phyloP scores from a whole-genome alignment of 2,329 filamentous ascomycete genomes.

The Penicillium sp. region DNA sequence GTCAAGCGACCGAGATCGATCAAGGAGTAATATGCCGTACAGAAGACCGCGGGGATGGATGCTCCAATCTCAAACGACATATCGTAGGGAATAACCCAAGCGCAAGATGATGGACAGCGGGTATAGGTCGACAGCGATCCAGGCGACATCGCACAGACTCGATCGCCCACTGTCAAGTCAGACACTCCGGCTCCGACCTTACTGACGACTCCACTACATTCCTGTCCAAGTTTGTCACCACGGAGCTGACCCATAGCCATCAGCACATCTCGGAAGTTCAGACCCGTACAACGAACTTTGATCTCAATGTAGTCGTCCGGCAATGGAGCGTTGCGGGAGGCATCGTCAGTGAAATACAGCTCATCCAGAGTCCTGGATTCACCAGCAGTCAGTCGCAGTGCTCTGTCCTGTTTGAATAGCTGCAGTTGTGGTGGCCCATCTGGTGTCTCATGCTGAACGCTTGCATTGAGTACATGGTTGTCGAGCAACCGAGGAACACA shows the following conservation, averaged over 20 bases:
- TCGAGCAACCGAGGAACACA: slow-evolving; percentile 23
- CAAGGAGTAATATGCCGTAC: slow-evolving; percentile 29
- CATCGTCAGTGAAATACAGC: slow-evolving; percentile 29
- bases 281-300: slow-evolving; percentile 18
- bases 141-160: slow-evolving; percentile 41
- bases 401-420: slow-evolving; percentile 23
- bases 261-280: slow-evolving; percentile 45
- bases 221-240: slow-evolving; percentile 36
- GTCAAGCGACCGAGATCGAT: slow-evolving; percentile 25
- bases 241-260: slow-evolving; percentile 39
- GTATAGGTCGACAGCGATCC: slow-evolving; percentile 30
- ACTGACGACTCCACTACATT: slow-evolving; percentile 40
- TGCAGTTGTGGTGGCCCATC: slow-evolving; percentile 23
- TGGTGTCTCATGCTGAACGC: slow-evolving; percentile 23
- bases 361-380: slow-evolving; percentile 21
- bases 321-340: slow-evolving; percentile 8
- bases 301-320: slow-evolving; percentile 24
- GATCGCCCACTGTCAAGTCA: slow-evolving; percentile 39
- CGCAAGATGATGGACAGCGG: slow-evolving; percentile 30
- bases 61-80: slow-evolving; percentile 29
- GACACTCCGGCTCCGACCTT: slow-evolving; percentile 27
- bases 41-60: slow-evolving; percentile 27
- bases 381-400: slow-evolving; percentile 21
- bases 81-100: slow-evolving; percentile 33
- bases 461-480: slow-evolving; percentile 20